phyloP scores from a whole-genome alignment of 306 rosid genomes.

The Luffa aegyptiaca region DNA sequence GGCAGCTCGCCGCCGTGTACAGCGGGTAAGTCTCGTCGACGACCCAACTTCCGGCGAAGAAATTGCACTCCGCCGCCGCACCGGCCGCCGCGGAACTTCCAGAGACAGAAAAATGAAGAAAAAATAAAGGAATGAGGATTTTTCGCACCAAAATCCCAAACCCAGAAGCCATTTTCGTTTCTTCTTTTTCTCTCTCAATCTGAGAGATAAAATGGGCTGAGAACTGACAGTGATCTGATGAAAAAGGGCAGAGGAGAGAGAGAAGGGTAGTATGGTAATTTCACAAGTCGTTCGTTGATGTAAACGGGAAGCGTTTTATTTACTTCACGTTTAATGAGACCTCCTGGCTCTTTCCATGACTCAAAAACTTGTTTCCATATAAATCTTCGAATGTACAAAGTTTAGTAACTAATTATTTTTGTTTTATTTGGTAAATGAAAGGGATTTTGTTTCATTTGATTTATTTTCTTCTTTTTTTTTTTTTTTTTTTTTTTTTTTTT shows the following conservation, averaged over 20 bases:
- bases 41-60: slow-evolving; percentile 66
- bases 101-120: not conserved
- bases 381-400: too few relatives aligned
- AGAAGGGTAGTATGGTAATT: not conserved
- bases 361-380: too few relatives aligned
- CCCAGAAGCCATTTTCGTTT: not conserved
- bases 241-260: not conserved
- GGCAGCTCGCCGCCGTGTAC: slow-evolving; percentile 41
- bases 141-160: not conserved
- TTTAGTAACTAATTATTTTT: too few relatives aligned
- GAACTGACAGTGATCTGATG: not conserved
- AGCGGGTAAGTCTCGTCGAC: slow-evolving; percentile 50
- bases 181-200: not conserved
- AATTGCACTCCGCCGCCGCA: slow-evolving; percentile 27
- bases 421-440: too few relatives aligned
- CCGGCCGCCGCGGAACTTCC: not conserved
- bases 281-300: not conserved
- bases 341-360: too few relatives aligned
- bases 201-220: not conserved
- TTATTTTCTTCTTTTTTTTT: too few relatives aligned
- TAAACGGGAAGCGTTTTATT: too few relatives aligned
- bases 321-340: too few relatives aligned
- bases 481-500: too few relatives aligned
- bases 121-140: not conserved
- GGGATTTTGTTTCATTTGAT: too few relatives aligned